Conservation (phyloP, 495 filamentous ascomycete genomes). For the Penicillium turbatum region DNA sequence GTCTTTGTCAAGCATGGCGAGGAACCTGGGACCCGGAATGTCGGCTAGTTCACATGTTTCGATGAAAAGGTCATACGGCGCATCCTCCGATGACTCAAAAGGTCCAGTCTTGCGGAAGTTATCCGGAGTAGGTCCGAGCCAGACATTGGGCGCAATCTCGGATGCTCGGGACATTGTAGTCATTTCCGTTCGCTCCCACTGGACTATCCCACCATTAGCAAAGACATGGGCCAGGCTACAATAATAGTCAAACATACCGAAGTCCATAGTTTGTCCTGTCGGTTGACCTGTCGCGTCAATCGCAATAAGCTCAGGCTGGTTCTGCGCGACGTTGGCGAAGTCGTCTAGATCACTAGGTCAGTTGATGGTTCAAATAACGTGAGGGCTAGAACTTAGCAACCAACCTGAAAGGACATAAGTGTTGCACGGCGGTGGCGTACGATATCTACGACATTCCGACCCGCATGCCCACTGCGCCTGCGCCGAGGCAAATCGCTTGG, state of each 20-base stretch:
- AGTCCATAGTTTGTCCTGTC: constrained; percentile 81
- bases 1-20: constrained; percentile 56
- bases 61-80: constrained; percentile 66
- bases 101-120: constrained; percentile 31
- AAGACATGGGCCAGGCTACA: no score
- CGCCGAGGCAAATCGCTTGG: constrained; percentile 66
- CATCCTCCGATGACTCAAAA: constrained; percentile 25
- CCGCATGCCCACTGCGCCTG: constrained; percentile 59
- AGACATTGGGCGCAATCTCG: constrained; percentile 84
- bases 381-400: constrained; percentile 15
- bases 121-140: constrained; percentile 85
- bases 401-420: constrained; percentile 74
- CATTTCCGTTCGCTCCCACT: constrained; percentile 90
- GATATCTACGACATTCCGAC: no score
- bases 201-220: constrained; percentile 41
- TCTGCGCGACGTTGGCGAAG: constrained; percentile 70
- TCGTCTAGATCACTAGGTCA: constrained; percentile 42
- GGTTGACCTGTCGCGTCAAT: constrained; percentile 66
- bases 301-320: constrained; percentile 65
- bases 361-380: background rate
- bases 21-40: constrained; percentile 50
- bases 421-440: constrained; percentile 59
- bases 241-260: constrained; percentile 51
- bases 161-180: constrained; percentile 84
- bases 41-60: constrained; percentile 81